Evolutionary conservation across 1,284 basidiomycete genomes (phyloP).

Genomic region (Ustilago cynodontis): DNA sequence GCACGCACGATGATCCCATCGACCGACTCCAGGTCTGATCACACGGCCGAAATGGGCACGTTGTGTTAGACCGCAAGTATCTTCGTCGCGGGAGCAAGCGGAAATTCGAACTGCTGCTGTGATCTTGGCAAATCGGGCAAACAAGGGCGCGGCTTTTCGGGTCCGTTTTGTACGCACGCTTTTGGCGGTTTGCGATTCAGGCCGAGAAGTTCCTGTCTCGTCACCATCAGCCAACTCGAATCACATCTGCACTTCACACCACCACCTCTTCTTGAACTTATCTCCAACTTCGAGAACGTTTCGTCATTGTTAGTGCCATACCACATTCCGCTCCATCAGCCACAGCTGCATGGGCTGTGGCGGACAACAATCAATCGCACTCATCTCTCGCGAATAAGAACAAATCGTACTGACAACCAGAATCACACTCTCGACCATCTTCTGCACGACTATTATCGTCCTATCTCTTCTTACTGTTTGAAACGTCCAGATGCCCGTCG

Average conservation of each 20-base stretch:
- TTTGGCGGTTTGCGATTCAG: neutral
- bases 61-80: neutral
- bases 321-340: neutral
- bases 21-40: too few relatives aligned
- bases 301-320: conserved; percentile 27
- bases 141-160: conserved; percentile 2
- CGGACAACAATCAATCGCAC: neutral
- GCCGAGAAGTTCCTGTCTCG: conserved; percentile 16
- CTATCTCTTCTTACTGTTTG: neutral
- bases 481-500: conserved; percentile 54
- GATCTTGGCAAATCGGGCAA: neutral
- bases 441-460: neutral
- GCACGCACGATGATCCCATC: conserved; percentile 13
- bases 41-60: neutral
- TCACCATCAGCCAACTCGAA: conserved; percentile 12
- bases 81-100: neutral
- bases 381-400: neutral
- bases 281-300: conserved; percentile 14
- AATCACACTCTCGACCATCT: neutral
- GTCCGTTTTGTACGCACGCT: conserved; percentile 10
- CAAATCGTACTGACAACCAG: conserved; percentile 18
- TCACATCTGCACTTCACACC: conserved; percentile 12
- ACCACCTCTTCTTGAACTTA: conserved; percentile 22
- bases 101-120: neutral
- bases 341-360: neutral